Evolutionary conservation across 495 filamentous ascomycete species (phyloP), one percentile per base, ranked within the genome.

Genomic region (Penicillium longicatenatum): DNA sequence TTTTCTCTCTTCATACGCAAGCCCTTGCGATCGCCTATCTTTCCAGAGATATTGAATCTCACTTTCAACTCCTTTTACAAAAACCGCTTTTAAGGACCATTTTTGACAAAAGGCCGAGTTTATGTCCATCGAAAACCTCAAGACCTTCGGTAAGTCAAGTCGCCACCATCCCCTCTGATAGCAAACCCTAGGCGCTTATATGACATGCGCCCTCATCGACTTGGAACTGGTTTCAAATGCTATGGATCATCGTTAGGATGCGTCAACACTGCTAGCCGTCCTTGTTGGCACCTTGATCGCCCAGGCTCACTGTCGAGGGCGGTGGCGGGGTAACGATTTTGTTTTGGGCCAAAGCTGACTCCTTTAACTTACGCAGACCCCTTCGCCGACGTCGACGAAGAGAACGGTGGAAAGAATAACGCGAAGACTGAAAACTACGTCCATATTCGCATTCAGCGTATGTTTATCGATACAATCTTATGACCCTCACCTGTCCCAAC

Each of bases 351-450:
- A 57, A 74, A 58, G 68, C 75, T 76, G 68, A 77, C 73, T 68
- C 62, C 73, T 68, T 60, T 64, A 58, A 56, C 60, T 58, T 58
- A 58, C 52, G 68, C 74, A 97, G 93, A 98, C 89, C 94, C 94
- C 89, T 98, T 98, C 93, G 94, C 94, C 88, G 94, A 98, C 90
- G 95, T 93, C 88, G 94, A 98, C 88, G 94, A 98, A 90, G 93
- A 96, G 86, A 92, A 94, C 79, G 91, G 90, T 76, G 92, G 92
- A 81, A 89, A 94, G 78, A 88, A 86, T 65, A 48, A 48, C 45
- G 87, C 87, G 75, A 89, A 95, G 83, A 89, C 91, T 78, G 91
- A 97, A 78, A 95, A 96, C 79, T 97, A 98, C 74, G 96, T 98
- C 80, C 95, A 98, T 82, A 98, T 98, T 75, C 92, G 94, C 78